Base-by-base conservation (phyloP, 176 grass and related monocot species). In the Rhynchospora tenuis region DNA sequence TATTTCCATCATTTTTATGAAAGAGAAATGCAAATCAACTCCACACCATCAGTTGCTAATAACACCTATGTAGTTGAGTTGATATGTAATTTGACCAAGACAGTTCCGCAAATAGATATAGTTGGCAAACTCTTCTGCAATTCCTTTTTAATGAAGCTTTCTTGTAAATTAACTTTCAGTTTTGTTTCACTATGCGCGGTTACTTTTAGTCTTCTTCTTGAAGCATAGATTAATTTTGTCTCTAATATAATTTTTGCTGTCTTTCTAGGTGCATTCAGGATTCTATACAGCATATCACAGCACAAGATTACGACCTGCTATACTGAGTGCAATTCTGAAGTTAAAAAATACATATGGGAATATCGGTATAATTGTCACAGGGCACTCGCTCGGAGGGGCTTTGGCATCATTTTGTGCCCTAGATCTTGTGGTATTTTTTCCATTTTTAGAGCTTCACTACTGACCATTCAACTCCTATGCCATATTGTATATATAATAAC, bases 341-440 rank as follows among this genome's bases (percentile, higher is more conserved):
- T 82, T 88, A 68, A 87, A 81, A 83, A 89, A 84, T 48, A 84
- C 73, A 84, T 88, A 94, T 77, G 90, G 87, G 80, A 90, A 83
- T 24, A 17, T 98, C 43, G 89, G 85, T 33, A 83, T 93, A 85
- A 94, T 83, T 85, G 87, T 94, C 88, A 89, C 88, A 46, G 95
- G 95, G 73, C 95, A 98, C 73, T 98, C 95, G 2, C 91, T 98
- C 92, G 92, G 95, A 90, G 95, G 92, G 78, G 90, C 90, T 91
- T 89, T 98, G 56, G 95, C 95, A 47, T 87, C 95, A 4, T 94
- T 98, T 52, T 98, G 95, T 48, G 95, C 95, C 70, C 88, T 98
- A 81, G 95, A 98, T 89, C 87, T 98, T 59, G 86, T 81, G 84
- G 95, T 98, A 98, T 75, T 85, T 82, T 20, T 10, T 31, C 38